These are phyloP conservation scores for Beauveria scarabaeidicola DNA, from an alignment of 2,329 filamentous ascomycete species.

Conservation along the genomic window DNA sequence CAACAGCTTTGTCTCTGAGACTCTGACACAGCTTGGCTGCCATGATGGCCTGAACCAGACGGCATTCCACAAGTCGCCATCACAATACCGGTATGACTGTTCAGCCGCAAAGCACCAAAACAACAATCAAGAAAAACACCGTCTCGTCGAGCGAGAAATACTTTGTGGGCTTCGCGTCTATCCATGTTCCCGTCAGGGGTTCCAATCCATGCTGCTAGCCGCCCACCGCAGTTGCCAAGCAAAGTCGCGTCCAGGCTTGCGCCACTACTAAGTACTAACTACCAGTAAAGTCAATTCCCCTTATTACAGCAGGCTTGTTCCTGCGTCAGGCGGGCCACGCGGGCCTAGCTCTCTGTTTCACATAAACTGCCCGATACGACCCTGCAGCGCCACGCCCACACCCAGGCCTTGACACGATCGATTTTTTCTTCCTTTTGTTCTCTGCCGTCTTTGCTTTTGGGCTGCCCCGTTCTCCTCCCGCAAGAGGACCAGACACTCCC, in stretches of 20 bases:
- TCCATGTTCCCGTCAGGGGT: background rate
- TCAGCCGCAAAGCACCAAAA: background rate
- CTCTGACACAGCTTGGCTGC: no score
- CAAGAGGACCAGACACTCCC: background rate
- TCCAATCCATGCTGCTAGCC: background rate
- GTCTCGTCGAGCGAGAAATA: background rate
- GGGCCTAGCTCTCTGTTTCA: slow-evolving; percentile 6
- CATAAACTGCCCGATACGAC: slow-evolving; percentile 8
- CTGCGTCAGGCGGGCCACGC: slow-evolving; percentile 6
- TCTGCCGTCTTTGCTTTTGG: background rate
- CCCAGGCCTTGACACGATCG: background rate
- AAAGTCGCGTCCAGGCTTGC: background rate
- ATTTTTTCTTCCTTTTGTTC: slow-evolving; percentile 1
- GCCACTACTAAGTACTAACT: no score
- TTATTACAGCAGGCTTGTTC: background rate
- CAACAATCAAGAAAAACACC: background rate
- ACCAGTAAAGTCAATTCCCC: slow-evolving; percentile 1
- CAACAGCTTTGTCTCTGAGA: background rate
- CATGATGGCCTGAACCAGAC: no score
- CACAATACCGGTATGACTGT: no score
- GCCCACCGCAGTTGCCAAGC: background rate
- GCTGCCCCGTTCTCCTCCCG: background rate
- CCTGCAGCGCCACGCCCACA: background rate
- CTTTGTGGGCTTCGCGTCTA: background rate
- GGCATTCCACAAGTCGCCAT: background rate